These are phyloP conservation scores for Rhodotorula mucilaginosa DNA, from an alignment of 1,284 basidiomycete species.

Conservation along the genomic window DNA sequence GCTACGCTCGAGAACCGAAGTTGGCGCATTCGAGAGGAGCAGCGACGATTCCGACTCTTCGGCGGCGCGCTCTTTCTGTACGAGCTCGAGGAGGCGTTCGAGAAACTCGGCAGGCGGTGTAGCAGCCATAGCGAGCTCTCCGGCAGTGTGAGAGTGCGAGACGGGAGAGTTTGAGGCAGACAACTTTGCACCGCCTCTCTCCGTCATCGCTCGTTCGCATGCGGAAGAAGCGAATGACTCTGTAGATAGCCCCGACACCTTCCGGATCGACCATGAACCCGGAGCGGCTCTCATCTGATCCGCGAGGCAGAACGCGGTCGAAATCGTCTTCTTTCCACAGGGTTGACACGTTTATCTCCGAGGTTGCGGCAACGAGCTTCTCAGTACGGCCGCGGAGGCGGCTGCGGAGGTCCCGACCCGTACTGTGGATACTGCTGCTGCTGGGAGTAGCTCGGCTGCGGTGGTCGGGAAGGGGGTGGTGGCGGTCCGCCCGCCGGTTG, in stretches of 20 bases:
- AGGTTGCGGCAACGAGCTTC: no score
- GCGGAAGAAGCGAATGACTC: constrained; percentile 2
- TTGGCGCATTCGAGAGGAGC: constrained; percentile 15
- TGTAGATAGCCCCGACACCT: no score
- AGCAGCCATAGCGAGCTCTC: background rate
- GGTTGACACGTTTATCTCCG: no score
- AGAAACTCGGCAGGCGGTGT: constrained; percentile 15
- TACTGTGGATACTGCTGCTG: constrained; percentile 3
- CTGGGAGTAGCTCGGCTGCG: constrained; percentile 23
- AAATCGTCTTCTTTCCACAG: no score
- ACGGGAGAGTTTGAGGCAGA: background rate
- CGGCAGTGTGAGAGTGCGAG: background rate
- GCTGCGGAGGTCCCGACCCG: constrained; percentile 29
- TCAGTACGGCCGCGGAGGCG: constrained; percentile 24
- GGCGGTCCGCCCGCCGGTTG: constrained; percentile 18
- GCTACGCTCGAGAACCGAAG: constrained; percentile 1
- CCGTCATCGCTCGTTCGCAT: background rate
- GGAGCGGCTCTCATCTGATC: no score
- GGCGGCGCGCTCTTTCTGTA: constrained; percentile 11
- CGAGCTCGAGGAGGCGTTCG: constrained; percentile 16
- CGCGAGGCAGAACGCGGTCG: no score
- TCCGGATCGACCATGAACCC: no score
- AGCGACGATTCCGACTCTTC: constrained; percentile 21
- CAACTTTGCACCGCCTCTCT: background rate
- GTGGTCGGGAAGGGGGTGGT: constrained; percentile 44